These are phyloP conservation scores for Leccinum olivaceopallidum DNA, from an alignment of 768 basidiomycete genomes.

Conservation along the genomic window DNA sequence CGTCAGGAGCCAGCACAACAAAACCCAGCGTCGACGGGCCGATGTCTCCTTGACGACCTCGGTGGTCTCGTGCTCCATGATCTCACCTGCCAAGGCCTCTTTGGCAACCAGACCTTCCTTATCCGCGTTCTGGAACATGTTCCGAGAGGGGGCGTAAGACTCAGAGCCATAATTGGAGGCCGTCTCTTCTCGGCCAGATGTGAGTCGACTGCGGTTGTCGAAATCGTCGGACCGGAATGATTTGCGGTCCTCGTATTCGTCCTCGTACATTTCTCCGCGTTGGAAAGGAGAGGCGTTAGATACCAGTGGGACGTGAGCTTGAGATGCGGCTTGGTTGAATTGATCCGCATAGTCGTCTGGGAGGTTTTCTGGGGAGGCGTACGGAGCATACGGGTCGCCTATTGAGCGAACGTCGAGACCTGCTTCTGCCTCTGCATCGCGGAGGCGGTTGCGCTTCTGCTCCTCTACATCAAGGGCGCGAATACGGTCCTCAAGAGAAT, in stretches of 20 bases:
- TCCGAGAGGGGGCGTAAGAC: conserved; percentile 90
- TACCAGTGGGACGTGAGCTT: conserved; percentile 29
- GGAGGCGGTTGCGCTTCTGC: conserved; percentile 74
- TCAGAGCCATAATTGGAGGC: conserved; percentile 87
- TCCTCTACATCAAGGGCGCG: conserved; percentile 85
- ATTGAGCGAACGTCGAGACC: too few species aligned
- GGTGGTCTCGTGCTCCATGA: too few species aligned
- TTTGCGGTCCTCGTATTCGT: conserved; percentile 75
- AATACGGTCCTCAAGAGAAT: conserved; percentile 83
- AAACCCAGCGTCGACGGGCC: too few species aligned
- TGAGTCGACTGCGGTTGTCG: conserved; percentile 76
- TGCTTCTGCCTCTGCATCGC: conserved; percentile 38
- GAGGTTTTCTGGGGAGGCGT: too few species aligned
- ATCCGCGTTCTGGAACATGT: conserved; percentile 91
- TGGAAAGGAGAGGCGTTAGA: conserved; percentile 81
- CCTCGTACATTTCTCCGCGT: conserved; percentile 72
- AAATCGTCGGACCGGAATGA: conserved; percentile 77
- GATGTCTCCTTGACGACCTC: too few species aligned
- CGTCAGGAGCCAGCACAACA: too few species aligned
- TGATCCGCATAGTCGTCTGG: too few species aligned
- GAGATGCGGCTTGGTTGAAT: too few species aligned
- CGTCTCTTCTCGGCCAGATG: conserved; percentile 75
- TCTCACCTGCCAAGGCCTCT: conserved; percentile 60
- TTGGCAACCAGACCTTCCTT: conserved; percentile 74
- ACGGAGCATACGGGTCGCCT: too few species aligned